Evolutionary conservation across 2,329 filamentous ascomycete species (phyloP).

Genomic region (Curvularia spicifera): DNA sequence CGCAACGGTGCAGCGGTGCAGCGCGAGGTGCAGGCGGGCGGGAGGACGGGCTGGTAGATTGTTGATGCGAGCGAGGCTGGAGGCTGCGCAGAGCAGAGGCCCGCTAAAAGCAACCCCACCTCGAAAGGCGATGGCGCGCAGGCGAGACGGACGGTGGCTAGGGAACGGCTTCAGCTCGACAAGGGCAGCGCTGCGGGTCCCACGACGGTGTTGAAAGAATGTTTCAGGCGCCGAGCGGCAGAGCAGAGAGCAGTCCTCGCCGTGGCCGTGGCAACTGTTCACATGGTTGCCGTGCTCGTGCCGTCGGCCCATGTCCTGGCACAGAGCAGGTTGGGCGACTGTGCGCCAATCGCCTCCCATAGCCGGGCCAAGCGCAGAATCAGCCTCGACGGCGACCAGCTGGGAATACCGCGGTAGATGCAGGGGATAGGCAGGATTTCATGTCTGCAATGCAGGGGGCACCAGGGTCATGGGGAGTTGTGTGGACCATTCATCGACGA

Average conservation of each 20-base stretch:
- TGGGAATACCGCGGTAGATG: conserved; percentile 21
- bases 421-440: conserved; percentile 27
- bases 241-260: conserved; percentile 27
- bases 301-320: conserved; percentile 27
- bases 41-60: conserved; percentile 7
- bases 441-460: conserved; percentile 19
- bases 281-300: conserved; percentile 33
- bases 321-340: conserved; percentile 14
- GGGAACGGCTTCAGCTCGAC: conserved; percentile 22
- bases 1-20: conserved; percentile 29
- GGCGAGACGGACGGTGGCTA: conserved; percentile 10
- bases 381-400: conserved; percentile 36
- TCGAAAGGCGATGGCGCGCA: conserved; percentile 17
- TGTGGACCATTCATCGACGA: conserved; percentile 4
- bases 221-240: conserved; percentile 40
- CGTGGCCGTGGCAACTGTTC: conserved; percentile 36
- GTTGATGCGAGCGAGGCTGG: conserved; percentile 25
- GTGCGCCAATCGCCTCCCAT: conserved; percentile 40
- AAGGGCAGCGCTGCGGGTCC: conserved; percentile 16
- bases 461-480: conserved; percentile 8
- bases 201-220: conserved; percentile 17
- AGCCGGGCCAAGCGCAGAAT: conserved; percentile 38
- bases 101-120: conserved; percentile 33
- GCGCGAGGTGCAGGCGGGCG: background rate
- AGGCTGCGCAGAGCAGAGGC: conserved; percentile 12